A percentile compares a stretch with the other conserved stretches of the same genome.
Evolutionary conservation across 345 rosid genomes (phyloP).

Genomic region (Acer negundo): DNA sequence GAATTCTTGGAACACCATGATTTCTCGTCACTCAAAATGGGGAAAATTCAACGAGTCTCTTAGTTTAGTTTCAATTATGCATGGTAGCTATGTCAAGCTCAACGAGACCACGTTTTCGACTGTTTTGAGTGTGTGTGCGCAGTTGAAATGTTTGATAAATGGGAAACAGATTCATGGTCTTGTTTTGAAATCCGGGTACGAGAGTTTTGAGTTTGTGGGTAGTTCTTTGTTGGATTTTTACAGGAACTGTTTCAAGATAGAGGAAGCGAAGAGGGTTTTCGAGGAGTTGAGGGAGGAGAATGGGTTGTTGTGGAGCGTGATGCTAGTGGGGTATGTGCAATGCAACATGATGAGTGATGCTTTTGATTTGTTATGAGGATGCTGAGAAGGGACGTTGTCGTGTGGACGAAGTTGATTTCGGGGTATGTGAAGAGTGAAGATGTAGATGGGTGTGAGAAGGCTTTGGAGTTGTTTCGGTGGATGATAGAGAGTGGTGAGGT

Average conservation of each 20-base stretch:
- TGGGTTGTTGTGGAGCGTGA: slow-evolving; percentile 43
- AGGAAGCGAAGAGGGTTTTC: slow-evolving; percentile 42
- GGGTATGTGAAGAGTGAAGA: slow-evolving; percentile 43
- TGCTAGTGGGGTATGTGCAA: slow-evolving; percentile 52
- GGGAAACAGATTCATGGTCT: slow-evolving; percentile 48
- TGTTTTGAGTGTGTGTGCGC: slow-evolving; percentile 45
- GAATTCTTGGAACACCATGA: slow-evolving; percentile 49
- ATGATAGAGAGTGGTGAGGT: slow-evolving; percentile 44
- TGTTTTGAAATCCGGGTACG: slow-evolving; percentile 39
- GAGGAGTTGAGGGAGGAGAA: slow-evolving; percentile 35
- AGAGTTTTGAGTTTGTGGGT: slow-evolving; percentile 47
- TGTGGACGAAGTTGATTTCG: slow-evolving; percentile 51
- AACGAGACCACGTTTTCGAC: slow-evolving; percentile 41
- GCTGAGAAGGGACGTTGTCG: slow-evolving; percentile 47
- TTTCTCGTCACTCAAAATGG: slow-evolving; percentile 45
- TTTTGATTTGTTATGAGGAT: slow-evolving; percentile 37
- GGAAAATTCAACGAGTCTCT: slow-evolving; percentile 37
- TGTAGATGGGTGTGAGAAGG: slow-evolving; percentile 41
- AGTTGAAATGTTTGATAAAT: slow-evolving; percentile 18
- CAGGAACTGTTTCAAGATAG: slow-evolving; percentile 33
- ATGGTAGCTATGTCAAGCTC: slow-evolving; percentile 28
- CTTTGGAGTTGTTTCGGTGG: slow-evolving; percentile 45
- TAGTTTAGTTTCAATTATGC: slow-evolving; percentile 39
- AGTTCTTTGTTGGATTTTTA: slow-evolving; percentile 49
- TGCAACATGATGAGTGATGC: slow-evolving; percentile 46